phyloP scores from a whole-genome alignment of 2,329 filamentous ascomycete genomes.

The Fusarium falciforme region DNA sequence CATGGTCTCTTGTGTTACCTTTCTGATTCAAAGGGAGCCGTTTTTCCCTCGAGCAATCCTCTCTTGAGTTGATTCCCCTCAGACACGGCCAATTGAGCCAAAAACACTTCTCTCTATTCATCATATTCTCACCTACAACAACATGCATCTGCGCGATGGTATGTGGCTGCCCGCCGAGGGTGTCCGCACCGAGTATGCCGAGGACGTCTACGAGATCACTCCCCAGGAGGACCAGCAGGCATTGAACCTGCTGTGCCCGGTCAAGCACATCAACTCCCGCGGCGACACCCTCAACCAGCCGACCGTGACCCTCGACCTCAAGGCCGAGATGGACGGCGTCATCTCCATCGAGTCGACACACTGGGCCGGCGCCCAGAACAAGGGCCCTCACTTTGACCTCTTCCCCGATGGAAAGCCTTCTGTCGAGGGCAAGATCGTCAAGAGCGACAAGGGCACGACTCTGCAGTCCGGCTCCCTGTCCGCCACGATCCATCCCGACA shows the following conservation, averaged over 20 bases:
- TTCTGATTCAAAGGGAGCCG: slow-evolving; percentile 12
- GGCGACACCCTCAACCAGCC: slow-evolving; percentile 67
- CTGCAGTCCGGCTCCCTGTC: slow-evolving; percentile 51
- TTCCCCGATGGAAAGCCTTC: slow-evolving; percentile 50
- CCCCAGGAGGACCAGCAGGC: slow-evolving; percentile 58
- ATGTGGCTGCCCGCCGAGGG: slow-evolving; percentile 74
- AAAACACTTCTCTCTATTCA: not conserved
- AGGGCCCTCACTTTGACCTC: slow-evolving; percentile 54
- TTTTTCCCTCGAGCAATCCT: slow-evolving; percentile 8
- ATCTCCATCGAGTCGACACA: slow-evolving; percentile 55
- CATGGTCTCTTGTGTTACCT: not conserved
- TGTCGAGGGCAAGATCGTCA: slow-evolving; percentile 43
- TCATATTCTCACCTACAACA: not conserved
- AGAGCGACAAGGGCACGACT: slow-evolving; percentile 50
- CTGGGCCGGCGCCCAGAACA: slow-evolving; percentile 51
- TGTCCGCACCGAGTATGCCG: slow-evolving; percentile 72
- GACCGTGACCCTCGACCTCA: slow-evolving; percentile 59
- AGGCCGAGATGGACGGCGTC: slow-evolving; percentile 53
- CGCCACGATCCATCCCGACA: slow-evolving; percentile 49
- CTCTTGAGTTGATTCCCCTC: not conserved
- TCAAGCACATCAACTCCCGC: slow-evolving; percentile 62
- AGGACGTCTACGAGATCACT: slow-evolving; percentile 67
- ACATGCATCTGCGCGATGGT: slow-evolving; percentile 51
- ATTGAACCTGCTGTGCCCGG: slow-evolving; percentile 67
- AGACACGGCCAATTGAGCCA: slow-evolving; percentile 14